Evolutionary conservation across 768 basidiomycete genomes (phyloP).

Genomic region (Tricholoma terreum): DNA sequence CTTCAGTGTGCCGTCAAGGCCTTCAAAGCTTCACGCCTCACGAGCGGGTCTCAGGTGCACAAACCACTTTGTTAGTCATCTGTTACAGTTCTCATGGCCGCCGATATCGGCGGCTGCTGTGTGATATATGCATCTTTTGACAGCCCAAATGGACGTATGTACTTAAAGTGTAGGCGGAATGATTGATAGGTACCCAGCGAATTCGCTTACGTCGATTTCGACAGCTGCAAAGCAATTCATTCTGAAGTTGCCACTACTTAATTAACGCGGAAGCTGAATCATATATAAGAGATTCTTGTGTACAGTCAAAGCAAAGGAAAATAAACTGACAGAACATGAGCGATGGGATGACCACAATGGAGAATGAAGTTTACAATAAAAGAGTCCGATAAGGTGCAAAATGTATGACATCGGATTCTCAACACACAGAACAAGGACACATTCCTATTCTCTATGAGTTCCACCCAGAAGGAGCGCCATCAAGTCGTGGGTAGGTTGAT

Average conservation of each 20-base stretch:
- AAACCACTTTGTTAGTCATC: too few species aligned
- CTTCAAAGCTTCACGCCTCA: too few species aligned
- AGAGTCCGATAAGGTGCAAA: not conserved
- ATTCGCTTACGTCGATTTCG: not conserved
- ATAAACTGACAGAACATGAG: not conserved
- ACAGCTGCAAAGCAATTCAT: too few species aligned
- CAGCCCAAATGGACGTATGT: not conserved
- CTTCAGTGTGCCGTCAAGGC: too few species aligned
- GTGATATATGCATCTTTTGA: not conserved
- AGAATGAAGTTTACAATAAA: conserved; percentile 8
- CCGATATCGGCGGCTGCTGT: not conserved
- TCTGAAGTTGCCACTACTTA: too few species aligned
- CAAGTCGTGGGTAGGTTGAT: conserved; percentile 66
- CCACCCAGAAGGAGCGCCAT: conserved; percentile 85
- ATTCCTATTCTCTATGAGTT: conserved; percentile 57
- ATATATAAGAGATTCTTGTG: not conserved
- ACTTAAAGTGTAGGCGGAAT: not conserved
- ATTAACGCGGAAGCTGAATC: too few species aligned
- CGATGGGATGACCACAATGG: not conserved
- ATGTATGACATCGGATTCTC: conserved; percentile 2
- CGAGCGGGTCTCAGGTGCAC: too few species aligned
- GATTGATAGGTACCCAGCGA: not conserved
- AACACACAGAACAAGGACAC: conserved; percentile 2
- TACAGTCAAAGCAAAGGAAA: not conserved
- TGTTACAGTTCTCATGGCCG: not conserved